Evolutionary conservation across 805 yeast genomes (phyloP), one percentile per base, ranked within the genome.

Genomic region (Wickerhamiella bombiphila): DNA sequence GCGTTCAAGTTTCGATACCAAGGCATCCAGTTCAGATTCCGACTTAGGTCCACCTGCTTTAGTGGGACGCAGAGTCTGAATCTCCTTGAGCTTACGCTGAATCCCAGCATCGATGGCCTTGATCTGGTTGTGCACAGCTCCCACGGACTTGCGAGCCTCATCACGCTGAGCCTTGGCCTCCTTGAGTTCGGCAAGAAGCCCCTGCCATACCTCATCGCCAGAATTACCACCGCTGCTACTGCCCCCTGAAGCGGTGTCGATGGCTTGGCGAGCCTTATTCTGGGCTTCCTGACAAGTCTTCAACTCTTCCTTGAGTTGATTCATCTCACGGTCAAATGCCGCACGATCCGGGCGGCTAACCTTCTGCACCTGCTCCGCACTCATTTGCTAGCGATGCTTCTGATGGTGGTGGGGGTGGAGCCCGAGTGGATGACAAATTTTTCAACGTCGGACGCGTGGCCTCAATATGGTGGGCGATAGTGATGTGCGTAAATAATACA

Each of bases 31-130:
- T 38, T 63, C 66, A 34, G 61, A 63, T 21, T 51, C 57, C 30
- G 53, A 44, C 54, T 58, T 60, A 69, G 72, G 86, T 47, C 64
- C 71, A 60, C 70, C 67, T 28, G 17, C 30, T 6, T 17, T 17
- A 63, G 79, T 81, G 42, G 82, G 68, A 41, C 78, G 73, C 54
- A 74, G 69, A 30, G 75, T 68, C 58, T 74, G 78, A 50, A 88
- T 70, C 50, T 85, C 94, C 45, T 64, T 61, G 50, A 76, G 70
- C 64, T 77, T 80, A 60, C 76, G 74, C 68, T 81, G 80, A 60
- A 82, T 63, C 40, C 65, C 65, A 39, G 69, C 62, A 51, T 91
- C 96, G 44, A 76, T 59, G 30, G 65, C 65, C 58, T 74, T 78
- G 56, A 88, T 72, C 60, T 78, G 81, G 43, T 76, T 81, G 50